Evolutionary conservation across 1,284 basidiomycete species (phyloP).

Genomic region (Pseudozyma flocculosa): DNA sequence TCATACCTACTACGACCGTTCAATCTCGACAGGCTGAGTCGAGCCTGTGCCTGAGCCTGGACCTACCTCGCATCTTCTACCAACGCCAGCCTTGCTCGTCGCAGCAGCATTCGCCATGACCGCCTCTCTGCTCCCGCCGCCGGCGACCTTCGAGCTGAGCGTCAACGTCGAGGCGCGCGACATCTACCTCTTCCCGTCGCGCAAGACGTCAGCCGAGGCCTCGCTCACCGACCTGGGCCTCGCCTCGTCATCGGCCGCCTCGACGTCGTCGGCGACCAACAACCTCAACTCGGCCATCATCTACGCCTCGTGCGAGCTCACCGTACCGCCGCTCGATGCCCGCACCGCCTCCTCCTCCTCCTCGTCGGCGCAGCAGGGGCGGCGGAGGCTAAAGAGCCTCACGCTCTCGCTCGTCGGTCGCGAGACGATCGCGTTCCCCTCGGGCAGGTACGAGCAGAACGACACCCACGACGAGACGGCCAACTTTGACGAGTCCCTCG

Average conservation of each 20-base stretch:
- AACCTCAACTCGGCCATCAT: conserved; percentile 17
- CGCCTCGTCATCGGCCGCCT: conserved; percentile 2
- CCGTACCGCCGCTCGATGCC: conserved; percentile 8
- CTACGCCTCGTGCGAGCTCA: conserved; percentile 16
- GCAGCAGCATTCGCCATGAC: no score
- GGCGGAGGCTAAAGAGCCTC: conserved; percentile 17
- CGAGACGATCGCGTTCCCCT: conserved; percentile 22
- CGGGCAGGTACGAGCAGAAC: conserved; percentile 11
- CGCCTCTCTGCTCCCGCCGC: no score
- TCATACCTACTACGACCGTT: no score
- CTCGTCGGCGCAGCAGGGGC: conserved; percentile 5
- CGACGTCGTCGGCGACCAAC: conserved; percentile 6
- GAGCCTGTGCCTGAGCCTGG: no score
- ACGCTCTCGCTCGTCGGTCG: conserved; percentile 11
- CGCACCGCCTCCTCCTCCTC: conserved; percentile 5
- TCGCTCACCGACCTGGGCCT: not conserved
- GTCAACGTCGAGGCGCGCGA: conserved; percentile 22
- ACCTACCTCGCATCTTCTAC: no score
- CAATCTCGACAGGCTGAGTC: no score
- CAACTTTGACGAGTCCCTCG: conserved; percentile 11
- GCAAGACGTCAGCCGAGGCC: conserved; percentile 6
- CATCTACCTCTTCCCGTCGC: conserved; percentile 23
- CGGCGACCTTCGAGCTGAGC: conserved; percentile 12
- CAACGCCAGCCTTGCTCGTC: no score
- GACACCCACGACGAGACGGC: conserved; percentile 6